A percentile compares a stretch with the other conserved stretches of the same genome.
Conservation (phyloP, 2,329 filamentous ascomycete genomes). For the Diplodia scrobiculata region DNA sequence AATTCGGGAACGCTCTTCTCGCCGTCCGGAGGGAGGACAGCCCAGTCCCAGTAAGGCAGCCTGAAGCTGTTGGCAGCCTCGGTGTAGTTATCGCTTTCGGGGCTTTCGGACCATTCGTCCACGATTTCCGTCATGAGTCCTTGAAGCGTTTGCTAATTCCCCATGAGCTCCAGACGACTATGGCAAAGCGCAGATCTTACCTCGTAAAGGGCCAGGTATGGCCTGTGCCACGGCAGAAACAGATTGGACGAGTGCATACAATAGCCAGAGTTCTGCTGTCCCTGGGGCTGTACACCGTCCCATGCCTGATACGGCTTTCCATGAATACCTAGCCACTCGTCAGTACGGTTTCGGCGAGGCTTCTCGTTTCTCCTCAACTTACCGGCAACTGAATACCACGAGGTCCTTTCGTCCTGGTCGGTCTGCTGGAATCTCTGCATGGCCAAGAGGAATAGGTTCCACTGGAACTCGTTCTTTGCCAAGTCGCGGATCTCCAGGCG, state of each 20-base stretch:
- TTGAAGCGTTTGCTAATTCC: slow-evolving; percentile 48
- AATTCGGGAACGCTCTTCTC: slow-evolving; percentile 32
- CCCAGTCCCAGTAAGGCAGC: slow-evolving; percentile 55
- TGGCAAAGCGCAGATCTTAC: slow-evolving; percentile 38
- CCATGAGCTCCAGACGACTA: not conserved
- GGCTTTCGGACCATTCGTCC: slow-evolving; percentile 45
- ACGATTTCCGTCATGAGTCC: slow-evolving; percentile 47
- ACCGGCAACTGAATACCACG: slow-evolving; percentile 80
- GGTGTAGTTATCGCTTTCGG: slow-evolving; percentile 45
- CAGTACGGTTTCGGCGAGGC: not conserved
- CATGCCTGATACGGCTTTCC: slow-evolving; percentile 68
- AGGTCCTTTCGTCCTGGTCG: slow-evolving; percentile 65
- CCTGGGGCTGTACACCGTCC: slow-evolving; percentile 55
- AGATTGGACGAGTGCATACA: slow-evolving; percentile 75
- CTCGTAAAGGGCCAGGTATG: slow-evolving; percentile 69
- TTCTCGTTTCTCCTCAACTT: slow-evolving; percentile 34
- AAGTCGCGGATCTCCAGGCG: slow-evolving; percentile 71
- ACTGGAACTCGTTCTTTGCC: slow-evolving; percentile 62
- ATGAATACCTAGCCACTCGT: slow-evolving; percentile 65
- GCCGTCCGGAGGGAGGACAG: slow-evolving; percentile 42
- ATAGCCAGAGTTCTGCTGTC: slow-evolving; percentile 65
- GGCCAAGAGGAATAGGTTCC: slow-evolving; percentile 76
- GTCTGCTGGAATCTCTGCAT: slow-evolving; percentile 71
- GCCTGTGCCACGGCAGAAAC: slow-evolving; percentile 82
- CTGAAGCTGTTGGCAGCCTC: slow-evolving; percentile 47